These are phyloP conservation scores for Tolypocladium amazonense DNA, from an alignment of 2,329 filamentous ascomycete species.

Conservation along the genomic window DNA sequence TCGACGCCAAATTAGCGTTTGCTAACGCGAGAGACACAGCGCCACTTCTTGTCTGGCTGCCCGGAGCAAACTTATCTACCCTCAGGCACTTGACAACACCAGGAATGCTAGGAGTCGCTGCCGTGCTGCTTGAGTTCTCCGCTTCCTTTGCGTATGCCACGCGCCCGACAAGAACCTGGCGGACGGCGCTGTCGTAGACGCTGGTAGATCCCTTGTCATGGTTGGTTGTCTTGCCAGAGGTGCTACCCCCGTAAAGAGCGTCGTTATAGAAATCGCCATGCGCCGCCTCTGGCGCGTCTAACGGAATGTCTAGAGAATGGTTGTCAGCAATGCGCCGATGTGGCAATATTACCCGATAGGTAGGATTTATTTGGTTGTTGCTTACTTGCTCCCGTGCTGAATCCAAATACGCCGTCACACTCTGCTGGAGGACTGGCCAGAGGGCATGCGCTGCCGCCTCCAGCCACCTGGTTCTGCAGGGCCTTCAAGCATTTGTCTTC, in stretches of 20 bases:
- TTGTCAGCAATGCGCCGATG: background rate
- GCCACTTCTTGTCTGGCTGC: background rate
- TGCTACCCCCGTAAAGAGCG: background rate
- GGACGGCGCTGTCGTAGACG: background rate
- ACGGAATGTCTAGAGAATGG: background rate
- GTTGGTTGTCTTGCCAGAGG: background rate
- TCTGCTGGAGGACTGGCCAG: background rate
- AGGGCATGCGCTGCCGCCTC: background rate
- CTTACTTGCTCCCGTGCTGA: background rate
- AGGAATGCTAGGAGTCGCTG: background rate
- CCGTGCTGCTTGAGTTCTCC: background rate
- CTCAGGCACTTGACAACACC: background rate
- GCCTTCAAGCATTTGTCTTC: background rate
- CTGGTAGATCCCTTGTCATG: background rate
- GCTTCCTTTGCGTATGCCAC: background rate
- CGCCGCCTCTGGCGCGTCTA: background rate
- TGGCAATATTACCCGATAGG: background rate
- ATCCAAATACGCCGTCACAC: background rate
- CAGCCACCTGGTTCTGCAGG: background rate
- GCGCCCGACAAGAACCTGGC: background rate
- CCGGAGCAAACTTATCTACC: background rate
- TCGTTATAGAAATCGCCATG: background rate
- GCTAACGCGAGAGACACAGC: background rate
- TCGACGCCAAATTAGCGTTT: background rate
- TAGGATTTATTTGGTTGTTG: background rate